Percentiles rank a stretch among this genome's conserved stretches.
phyloP scores from a whole-genome alignment of 345 rosid genomes.

The Populus tremula region DNA sequence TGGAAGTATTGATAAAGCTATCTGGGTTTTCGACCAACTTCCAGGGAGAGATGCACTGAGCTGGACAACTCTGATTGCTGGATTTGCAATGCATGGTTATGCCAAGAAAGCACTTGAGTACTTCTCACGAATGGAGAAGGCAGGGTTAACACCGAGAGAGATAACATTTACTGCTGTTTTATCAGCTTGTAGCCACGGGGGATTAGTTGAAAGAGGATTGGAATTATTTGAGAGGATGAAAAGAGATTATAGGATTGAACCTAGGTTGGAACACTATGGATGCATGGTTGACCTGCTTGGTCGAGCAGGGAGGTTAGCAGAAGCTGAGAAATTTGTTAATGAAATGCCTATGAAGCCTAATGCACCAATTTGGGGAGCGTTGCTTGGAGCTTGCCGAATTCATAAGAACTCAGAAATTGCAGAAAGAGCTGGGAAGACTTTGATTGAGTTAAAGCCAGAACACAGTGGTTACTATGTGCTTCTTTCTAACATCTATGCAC shows the following conservation, averaged over 20 bases:
- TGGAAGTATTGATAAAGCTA: conserved; percentile 54
- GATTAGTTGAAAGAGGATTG: conserved; percentile 57
- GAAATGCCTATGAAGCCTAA: conserved; percentile 68
- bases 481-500: conserved; percentile 65
- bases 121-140: conserved; percentile 47
- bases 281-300: conserved; percentile 77
- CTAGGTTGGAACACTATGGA: conserved; percentile 74
- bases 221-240: conserved; percentile 59
- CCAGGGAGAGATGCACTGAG: conserved; percentile 52
- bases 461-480: conserved; percentile 73
- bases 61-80: conserved; percentile 69
- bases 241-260: conserved; percentile 41
- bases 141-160: conserved; percentile 50
- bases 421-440: conserved; percentile 53
- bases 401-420: conserved; percentile 58
- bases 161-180: conserved; percentile 63
- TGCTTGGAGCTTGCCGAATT: conserved; percentile 74
- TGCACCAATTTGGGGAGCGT: conserved; percentile 70
- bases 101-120: conserved; percentile 45
- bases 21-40: conserved; percentile 45
- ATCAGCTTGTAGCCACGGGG: conserved; percentile 75
- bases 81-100: conserved; percentile 62
- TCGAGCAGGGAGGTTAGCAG: conserved; percentile 62
- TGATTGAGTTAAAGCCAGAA: conserved; percentile 56
- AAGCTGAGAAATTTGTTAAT: conserved; percentile 59